Evolutionary conservation across 164 flowering plant genomes (phyloP).

Genomic region (Sextonia rubra): DNA sequence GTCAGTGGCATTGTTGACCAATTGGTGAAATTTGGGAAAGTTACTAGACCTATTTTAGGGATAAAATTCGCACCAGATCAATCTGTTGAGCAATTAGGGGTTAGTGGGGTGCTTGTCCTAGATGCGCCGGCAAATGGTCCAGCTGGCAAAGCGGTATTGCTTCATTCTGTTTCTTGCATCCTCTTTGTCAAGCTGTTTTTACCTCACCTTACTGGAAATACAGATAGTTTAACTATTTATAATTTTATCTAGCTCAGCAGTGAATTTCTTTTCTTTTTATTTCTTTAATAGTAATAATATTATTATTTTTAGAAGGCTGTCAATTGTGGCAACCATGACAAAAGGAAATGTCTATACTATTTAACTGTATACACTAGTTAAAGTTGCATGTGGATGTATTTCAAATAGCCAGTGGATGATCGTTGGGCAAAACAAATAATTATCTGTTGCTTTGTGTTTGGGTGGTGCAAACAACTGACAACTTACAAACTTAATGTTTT

Average conservation of each 20-base stretch:
- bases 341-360: not conserved
- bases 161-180: not conserved
- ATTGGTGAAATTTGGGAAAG: slow-evolving; percentile 83
- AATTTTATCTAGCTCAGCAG: not conserved
- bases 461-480: not conserved
- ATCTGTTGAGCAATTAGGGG: slow-evolving; percentile 94
- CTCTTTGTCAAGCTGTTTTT: not conserved
- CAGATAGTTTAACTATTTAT: not conserved
- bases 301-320: not conserved
- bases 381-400: not conserved
- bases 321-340: not conserved
- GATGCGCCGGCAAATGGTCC: slow-evolving; percentile 96
- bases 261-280: not conserved
- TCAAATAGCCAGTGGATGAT: not conserved
- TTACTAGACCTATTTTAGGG: slow-evolving; percentile 89
- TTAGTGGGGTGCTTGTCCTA: slow-evolving; percentile 90
- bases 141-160: slow-evolving; percentile 90
- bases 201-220: not conserved
- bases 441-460: not conserved
- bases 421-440: not conserved
- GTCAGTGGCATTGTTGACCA: slow-evolving; percentile 93
- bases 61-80: slow-evolving; percentile 98
- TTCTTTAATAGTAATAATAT: not conserved
- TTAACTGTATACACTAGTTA: not conserved
- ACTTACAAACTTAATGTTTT: not conserved